These are phyloP conservation scores for Diutina rugosa DNA, from an alignment of 1,139 yeast genomes.

Conservation along the genomic window DNA sequence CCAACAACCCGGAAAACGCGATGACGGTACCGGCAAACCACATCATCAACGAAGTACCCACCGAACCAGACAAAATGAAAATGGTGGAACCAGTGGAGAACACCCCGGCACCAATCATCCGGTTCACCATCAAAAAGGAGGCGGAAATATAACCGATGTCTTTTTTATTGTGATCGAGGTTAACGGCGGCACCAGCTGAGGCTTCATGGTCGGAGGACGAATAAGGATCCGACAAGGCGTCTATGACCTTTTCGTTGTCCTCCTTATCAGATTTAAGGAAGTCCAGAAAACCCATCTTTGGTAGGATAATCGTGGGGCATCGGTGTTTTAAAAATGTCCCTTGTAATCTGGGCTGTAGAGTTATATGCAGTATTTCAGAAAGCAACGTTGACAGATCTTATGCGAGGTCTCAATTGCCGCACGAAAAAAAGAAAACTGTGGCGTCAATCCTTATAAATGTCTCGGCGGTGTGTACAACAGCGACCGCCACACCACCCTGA, in stretches of 20 bases:
- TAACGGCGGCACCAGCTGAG: constrained; percentile 19
- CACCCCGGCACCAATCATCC: constrained; percentile 85
- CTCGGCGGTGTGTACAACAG: background rate
- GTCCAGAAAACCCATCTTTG: constrained; percentile 8
- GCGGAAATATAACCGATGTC: constrained; percentile 60
- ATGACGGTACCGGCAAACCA: constrained; percentile 73
- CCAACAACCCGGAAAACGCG: constrained; percentile 62
- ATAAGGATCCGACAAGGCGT: constrained; percentile 6
- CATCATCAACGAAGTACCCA: constrained; percentile 57
- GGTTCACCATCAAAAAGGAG: constrained; percentile 55
- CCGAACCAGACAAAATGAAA: constrained; percentile 55
- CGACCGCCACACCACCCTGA: background rate
- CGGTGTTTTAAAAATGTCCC: background rate
- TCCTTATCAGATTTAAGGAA: constrained; percentile 8
- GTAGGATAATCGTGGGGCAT: background rate
- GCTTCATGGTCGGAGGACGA: constrained; percentile 12
- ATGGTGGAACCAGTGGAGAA: constrained; percentile 80
- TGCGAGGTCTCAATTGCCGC: background rate
- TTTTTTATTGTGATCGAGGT: constrained; percentile 39
- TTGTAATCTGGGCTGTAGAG: background rate
- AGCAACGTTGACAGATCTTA: background rate
- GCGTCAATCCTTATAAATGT: background rate
- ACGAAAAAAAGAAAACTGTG: background rate
- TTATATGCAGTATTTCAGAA: background rate
- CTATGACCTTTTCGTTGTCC: constrained; percentile 5